Conservation (phyloP, 345 rosid genomes). For the Bruguiera sexangula region DNA sequence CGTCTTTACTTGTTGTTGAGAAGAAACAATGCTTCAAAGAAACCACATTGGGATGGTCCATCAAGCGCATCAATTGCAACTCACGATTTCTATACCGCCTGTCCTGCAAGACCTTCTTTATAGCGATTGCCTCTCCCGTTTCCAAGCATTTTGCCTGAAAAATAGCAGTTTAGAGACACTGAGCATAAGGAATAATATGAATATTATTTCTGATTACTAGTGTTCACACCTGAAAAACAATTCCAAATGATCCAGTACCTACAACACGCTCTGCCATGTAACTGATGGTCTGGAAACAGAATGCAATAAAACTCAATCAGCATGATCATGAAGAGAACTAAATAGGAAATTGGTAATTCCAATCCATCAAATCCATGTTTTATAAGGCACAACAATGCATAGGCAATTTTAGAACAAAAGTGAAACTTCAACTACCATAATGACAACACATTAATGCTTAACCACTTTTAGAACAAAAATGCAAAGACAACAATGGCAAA, state of each 20-base stretch:
- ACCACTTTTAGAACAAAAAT: too few species aligned
- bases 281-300: constrained; percentile 59
- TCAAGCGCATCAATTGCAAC: constrained; percentile 66
- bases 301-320: constrained; percentile 3
- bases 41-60: constrained; percentile 84
- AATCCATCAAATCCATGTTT: neutral
- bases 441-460: too few species aligned
- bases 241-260: constrained; percentile 80
- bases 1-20: constrained; percentile 70
- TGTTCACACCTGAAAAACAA: constrained; percentile 60
- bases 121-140: constrained; percentile 79
- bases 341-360: neutral
- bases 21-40: constrained; percentile 82
- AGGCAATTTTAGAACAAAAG: neutral
- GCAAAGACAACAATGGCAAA: too few species aligned
- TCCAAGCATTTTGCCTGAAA: constrained; percentile 85
- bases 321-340: neutral
- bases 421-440: too few species aligned
- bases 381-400: neutral
- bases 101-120: constrained; percentile 84
- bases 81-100: constrained; percentile 76
- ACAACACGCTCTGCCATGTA: constrained; percentile 89
- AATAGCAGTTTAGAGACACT: constrained; percentile 7
- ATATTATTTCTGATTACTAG: neutral
- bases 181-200: neutral